Conservation (phyloP, 2,329 filamentous ascomycete genomes). For the Hymenoscyphus albidus region DNA sequence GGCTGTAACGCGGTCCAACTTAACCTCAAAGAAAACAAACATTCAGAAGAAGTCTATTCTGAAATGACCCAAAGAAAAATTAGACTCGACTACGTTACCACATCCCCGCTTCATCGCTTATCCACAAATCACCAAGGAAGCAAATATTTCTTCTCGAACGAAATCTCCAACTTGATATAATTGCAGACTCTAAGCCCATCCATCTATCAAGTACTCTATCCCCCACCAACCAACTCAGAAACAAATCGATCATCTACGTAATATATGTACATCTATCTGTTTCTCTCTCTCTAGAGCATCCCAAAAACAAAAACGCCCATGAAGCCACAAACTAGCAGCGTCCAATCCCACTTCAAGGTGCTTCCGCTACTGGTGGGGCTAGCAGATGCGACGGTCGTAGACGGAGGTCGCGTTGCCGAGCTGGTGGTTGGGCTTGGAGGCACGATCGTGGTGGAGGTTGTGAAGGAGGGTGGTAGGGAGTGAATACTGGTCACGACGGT, state of each 20-base stretch:
- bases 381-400: not conserved
- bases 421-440: not conserved
- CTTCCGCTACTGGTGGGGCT: not conserved
- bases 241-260: not conserved
- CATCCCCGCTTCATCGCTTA: too few relatives aligned
- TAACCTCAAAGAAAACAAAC: too few relatives aligned
- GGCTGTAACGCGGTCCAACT: too few relatives aligned
- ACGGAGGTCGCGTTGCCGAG: not conserved
- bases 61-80: too few relatives aligned
- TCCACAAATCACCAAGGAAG: too few relatives aligned
- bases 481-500: not conserved
- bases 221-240: not conserved
- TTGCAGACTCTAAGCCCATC: too few relatives aligned
- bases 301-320: not conserved
- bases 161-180: too few relatives aligned
- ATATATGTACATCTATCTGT: too few relatives aligned
- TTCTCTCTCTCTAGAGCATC: not conserved
- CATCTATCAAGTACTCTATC: too few relatives aligned
- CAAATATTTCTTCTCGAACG: too few relatives aligned
- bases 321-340: not conserved
- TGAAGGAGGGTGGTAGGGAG: not conserved
- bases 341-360: not conserved
- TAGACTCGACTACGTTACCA: too few relatives aligned
- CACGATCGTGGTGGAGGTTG: not conserved
- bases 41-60: too few relatives aligned